Base-by-base conservation (phyloP, 768 basidiomycete species). In the Chlorophyllum brunneum region DNA sequence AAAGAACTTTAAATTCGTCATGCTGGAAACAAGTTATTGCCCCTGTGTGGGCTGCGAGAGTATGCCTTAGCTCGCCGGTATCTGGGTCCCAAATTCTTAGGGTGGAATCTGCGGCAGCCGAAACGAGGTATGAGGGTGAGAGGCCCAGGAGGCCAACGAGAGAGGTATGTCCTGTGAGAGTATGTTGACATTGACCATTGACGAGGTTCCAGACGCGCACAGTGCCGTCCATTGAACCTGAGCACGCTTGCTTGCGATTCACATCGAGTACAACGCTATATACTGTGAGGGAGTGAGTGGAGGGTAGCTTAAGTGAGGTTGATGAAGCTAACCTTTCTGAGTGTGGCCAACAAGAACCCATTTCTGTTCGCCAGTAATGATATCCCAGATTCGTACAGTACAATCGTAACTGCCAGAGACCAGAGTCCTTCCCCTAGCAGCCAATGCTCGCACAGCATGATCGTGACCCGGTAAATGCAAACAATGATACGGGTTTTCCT, bases 1-100 rank as follows among this genome's bases (percentile, higher is more conserved):
- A 92, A 24, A 99, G 78, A 39, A 98, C 92, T 65, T 97, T 98
- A 75, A 91, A 92, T 65, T 98, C 95, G 66, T 98, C 95, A 59
- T 97, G 94, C 67, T 95, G 93, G 78, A 98, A 98, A 71, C 95
- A 99, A 15, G 97, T 98, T 59, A 99, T 98, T n/a, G 95, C 94
- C 18, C 95, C 95, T 5, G 88, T 88, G 66, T 98, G 95, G 1
- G 91, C 92, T 3, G 86, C 85, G 26, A 99, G 80, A 0, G 86
- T 85, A 58, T 94, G 87, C 33, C 80, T 82, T 26, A 91, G 75
- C 53, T 85, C 83, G 50, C 92, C 92, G 0, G 82, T 82, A 31
- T 86, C 82, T 1, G 94, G 90, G 62, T 98, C 88, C 95, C 95
- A 98, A 36, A 98, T 81, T 6, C 95, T 85, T 6, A 99, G 73